Base-by-base conservation (phyloP, 1,284 basidiomycete species). In the Tylopilus sp. region DNA sequence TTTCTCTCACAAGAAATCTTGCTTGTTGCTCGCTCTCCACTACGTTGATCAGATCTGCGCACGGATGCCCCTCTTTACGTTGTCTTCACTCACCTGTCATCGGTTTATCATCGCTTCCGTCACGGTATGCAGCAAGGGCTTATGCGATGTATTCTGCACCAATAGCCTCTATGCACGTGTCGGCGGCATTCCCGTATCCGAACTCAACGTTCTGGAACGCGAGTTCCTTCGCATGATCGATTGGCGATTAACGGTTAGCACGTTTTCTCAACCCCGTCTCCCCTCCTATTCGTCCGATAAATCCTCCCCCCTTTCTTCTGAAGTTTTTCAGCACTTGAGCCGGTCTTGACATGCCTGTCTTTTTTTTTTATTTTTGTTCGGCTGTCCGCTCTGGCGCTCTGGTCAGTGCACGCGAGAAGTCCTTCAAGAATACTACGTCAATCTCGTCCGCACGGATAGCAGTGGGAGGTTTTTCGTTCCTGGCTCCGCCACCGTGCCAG, bases 11-110 rank as follows among this genome's bases (percentile, higher is more conserved):
- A 48, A 95, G 90, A 89, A 88, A 74, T 83, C 88, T 51, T 93
- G 90, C 56, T 82, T 97, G 31, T 73, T 97, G 56, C 88, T 95
- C 65, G 86, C 88, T 33, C 78, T 97, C 52, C 86, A 91, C 69
- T 97, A 97, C 72, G 94, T 97, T 72, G 94, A 97, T 73, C 87
- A 92, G 70, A 92, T 95, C 58, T 95, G 92, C 71, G 78, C 86
- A 46, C 83, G 89, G 56, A 80, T 84, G 58, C 88, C 92, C 31
- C 75, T 82, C 41, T 96, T 96, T 73, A 95, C 90, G 33, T 81
- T 98, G 57, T 90, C 91, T 36, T 96, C 92, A 29, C 80, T 96
- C 63, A 97, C 95, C 28, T 93, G 93, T 61, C 95, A 97, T 72
- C 91, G 93, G 48, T 97, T 97, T 72, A 78, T 95, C 64, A 96